Evolutionary conservation across 1,139 yeast genomes (phyloP).

Genomic region (Taiozyma onychis): DNA sequence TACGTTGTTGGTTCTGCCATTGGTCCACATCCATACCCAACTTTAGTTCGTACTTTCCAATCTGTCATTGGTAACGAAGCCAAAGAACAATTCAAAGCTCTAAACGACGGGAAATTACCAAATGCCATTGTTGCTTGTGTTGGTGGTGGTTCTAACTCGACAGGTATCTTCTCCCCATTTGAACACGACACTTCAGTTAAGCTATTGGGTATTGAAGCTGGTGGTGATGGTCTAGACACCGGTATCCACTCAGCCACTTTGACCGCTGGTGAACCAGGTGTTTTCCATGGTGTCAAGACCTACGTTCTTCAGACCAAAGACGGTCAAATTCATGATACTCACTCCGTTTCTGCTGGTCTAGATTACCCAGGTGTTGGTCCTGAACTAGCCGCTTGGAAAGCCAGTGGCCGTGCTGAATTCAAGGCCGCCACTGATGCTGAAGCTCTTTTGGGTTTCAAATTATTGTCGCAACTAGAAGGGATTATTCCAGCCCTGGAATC

Average conservation of each 20-base stretch:
- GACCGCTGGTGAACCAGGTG: slow-evolving; percentile 92
- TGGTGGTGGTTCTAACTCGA: slow-evolving; percentile 97
- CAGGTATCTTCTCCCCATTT: slow-evolving; percentile 94
- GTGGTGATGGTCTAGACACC: slow-evolving; percentile 94
- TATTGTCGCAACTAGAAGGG: slow-evolving; percentile 91
- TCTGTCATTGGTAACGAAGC: slow-evolving; percentile 95
- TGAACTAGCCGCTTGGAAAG: slow-evolving; percentile 93
- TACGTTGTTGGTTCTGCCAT: slow-evolving; percentile 97
- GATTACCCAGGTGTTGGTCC: slow-evolving; percentile 99
- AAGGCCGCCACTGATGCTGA: slow-evolving; percentile 91
- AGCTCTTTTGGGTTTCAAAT: slow-evolving; percentile 85
- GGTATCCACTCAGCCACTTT: slow-evolving; percentile 87
- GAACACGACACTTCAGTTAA: slow-evolving; percentile 73
- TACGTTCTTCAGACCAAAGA: slow-evolving; percentile 84
- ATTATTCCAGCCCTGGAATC: slow-evolving; percentile 98
- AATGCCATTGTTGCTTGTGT: slow-evolving; percentile 97
- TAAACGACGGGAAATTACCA: slow-evolving; percentile 79
- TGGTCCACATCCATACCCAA: slow-evolving; percentile 99
- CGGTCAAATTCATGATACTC: slow-evolving; percentile 97
- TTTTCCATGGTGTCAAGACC: slow-evolving; percentile 95
- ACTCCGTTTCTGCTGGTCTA: slow-evolving; percentile 95
- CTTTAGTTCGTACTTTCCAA: slow-evolving; percentile 96
- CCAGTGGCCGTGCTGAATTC: slow-evolving; percentile 86
- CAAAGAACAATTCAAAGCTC: slow-evolving; percentile 76
- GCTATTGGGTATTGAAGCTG: slow-evolving; percentile 95